A percentile compares a stretch with the other conserved stretches of the same genome.
These are phyloP conservation scores for Cylindrotheca closterium DNA, from an alignment of 108 stramenopile genomes.

Conservation along the genomic window DNA sequence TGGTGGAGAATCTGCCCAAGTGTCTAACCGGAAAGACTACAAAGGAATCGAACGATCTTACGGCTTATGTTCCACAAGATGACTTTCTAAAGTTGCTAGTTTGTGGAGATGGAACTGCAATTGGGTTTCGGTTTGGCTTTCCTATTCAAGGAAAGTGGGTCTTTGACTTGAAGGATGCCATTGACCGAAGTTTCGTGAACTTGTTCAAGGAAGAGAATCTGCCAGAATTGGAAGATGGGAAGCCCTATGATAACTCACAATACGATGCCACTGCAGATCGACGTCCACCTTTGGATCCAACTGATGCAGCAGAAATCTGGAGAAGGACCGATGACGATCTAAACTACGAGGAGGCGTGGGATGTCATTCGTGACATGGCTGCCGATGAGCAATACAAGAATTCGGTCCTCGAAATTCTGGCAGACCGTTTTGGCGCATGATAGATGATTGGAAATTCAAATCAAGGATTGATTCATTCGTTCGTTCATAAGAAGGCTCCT, in stretches of 20 bases:
- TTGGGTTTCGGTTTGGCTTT: slow-evolving; percentile 88
- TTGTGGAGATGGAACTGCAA: slow-evolving; percentile 82
- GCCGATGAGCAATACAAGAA: slow-evolving; percentile 51
- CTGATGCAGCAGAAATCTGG: slow-evolving; percentile 55
- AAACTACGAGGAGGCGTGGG: slow-evolving; percentile 64
- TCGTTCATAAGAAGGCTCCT: no score
- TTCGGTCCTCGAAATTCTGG: slow-evolving; percentile 33
- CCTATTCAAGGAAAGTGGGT: slow-evolving; percentile 88
- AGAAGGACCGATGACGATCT: slow-evolving; percentile 70
- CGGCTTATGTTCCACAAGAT: slow-evolving; percentile 66
- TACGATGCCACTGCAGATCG: slow-evolving; percentile 42
- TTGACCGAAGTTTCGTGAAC: slow-evolving; percentile 82
- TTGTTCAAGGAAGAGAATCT: slow-evolving; percentile 60
- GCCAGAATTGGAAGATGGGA: slow-evolving; percentile 27
- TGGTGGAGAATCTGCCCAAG: slow-evolving; percentile 69
- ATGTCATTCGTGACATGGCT: slow-evolving; percentile 69
- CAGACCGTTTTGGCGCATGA: no score
- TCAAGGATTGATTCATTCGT: no score
- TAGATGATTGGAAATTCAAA: no score
- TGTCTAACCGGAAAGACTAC: slow-evolving; percentile 28
- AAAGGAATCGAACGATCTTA: slow-evolving; percentile 6
- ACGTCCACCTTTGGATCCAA: slow-evolving; percentile 32
- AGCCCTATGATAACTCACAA: slow-evolving; percentile 61
- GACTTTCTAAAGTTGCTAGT: slow-evolving; percentile 85
- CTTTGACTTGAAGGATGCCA: slow-evolving; percentile 74